Evolutionary conservation across 2,329 filamentous ascomycete genomes (phyloP), one percentile per base, ranked within the genome.

Genomic region (Fusarium coffeatum): DNA sequence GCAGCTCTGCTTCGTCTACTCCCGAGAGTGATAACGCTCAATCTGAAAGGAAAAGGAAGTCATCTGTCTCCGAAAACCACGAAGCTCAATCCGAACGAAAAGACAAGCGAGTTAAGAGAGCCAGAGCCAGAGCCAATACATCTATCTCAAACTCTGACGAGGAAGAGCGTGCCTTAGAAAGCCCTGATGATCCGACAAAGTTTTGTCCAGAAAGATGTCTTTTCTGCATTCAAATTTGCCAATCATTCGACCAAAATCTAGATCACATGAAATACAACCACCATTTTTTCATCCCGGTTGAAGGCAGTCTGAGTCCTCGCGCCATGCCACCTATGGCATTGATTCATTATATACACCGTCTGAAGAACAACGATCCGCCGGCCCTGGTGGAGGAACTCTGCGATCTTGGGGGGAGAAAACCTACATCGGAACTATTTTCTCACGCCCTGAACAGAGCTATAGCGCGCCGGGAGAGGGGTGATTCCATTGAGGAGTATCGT

Each of bases 181-280:
- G 10, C 10, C 8, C 28, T 10, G 30, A 61, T 6, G 41, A 48
- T 8, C 34, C 11, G 8, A 18, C 12, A n/a, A 42, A 53, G 22
- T 56, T 66, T 9, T 4, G 16, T 7, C 18, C 30, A 8, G 23
- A 45, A 5, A 37, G 18, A 3, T 67, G 63, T 10, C 45, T 67
- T 15, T 63, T 67, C 40, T 67, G 57, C 37, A 20, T 37, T 3
- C 51, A 46, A 4, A 30, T 1, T 6, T 56, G 15, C 13, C 16
- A 13, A 15, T 30, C 23, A 12, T 77, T 86, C 5, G 68, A 79
- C 7, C 68, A 76, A 5, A 86, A 80, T 58, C 48, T 85, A 9
- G 48, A 58, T 3, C 86, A 88, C 74, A 88, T 88, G 86, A 79
- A 79, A 40, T 78, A 78, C 27, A 58, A 76, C 5, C 86, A 88